A percentile compares a stretch with the other conserved stretches of the same genome.
These are phyloP conservation scores for Syncephalis plumigaleata DNA, from an alignment of 371 early-diverging fungal genomes.

Conservation along the genomic window DNA sequence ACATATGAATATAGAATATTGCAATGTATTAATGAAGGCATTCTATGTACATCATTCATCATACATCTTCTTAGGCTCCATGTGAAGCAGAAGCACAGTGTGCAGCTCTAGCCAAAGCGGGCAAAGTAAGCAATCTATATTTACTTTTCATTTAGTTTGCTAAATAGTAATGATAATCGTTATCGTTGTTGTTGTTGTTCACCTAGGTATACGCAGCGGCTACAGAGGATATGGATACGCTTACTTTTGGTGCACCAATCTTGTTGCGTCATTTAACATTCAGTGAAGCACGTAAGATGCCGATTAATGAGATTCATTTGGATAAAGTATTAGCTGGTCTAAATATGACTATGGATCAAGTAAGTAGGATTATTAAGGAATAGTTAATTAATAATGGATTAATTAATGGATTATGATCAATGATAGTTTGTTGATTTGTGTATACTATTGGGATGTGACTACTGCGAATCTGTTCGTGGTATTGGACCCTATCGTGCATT, in stretches of 20 bases:
- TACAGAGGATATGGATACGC: slow-evolving; percentile 99
- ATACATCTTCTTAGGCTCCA: slow-evolving; percentile 46
- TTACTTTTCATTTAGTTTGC: slow-evolving; percentile 2
- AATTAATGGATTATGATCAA: background rate
- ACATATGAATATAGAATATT: background rate
- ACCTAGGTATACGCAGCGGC: slow-evolving; percentile 90
- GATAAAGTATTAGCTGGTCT: slow-evolving; percentile 75
- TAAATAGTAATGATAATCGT: no score
- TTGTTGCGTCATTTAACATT: slow-evolving; percentile 93
- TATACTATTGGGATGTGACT: slow-evolving; percentile 99
- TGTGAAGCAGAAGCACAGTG: slow-evolving; percentile 99
- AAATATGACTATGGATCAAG: slow-evolving; percentile 51
- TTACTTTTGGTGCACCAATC: slow-evolving; percentile 89
- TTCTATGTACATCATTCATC: no score
- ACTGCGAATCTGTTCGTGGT: slow-evolving; percentile 91
- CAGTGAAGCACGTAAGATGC: slow-evolving; percentile 82
- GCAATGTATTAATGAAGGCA: no score
- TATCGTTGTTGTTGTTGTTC: no score
- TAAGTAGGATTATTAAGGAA: no score
- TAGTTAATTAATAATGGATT: background rate
- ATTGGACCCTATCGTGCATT: slow-evolving; percentile 91
- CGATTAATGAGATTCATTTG: slow-evolving; percentile 83
- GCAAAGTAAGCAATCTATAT: slow-evolving; percentile 26
- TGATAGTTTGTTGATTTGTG: slow-evolving; percentile 95
- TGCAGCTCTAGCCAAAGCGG: slow-evolving; percentile 78